These are phyloP conservation scores for Artomyces pyxidatus DNA, from an alignment of 768 basidiomycete species.

Conservation along the genomic window DNA sequence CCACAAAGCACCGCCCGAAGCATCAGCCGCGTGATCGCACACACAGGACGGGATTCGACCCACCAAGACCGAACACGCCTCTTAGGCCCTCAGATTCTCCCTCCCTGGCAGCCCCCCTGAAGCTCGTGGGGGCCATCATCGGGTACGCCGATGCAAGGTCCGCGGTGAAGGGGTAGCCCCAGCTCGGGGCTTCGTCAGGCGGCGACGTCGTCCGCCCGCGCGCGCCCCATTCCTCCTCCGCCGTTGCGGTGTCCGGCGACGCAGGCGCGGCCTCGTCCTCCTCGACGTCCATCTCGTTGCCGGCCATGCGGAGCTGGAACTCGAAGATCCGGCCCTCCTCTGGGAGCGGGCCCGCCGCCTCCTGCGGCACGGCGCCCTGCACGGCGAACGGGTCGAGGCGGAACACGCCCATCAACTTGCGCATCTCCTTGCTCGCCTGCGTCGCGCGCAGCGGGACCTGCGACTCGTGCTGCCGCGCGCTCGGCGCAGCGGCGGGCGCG, in stretches of 20 bases:
- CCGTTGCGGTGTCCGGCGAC: conserved; percentile 7
- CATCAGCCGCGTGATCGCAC: no score
- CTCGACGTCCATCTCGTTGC: no score
- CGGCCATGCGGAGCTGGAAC: conserved; percentile 12
- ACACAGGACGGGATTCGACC: neutral
- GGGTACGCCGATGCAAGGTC: conserved; percentile 13
- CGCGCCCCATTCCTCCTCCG: conserved; percentile 9
- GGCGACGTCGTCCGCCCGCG: conserved; percentile 7
- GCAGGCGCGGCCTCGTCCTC: no score
- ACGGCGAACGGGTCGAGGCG: conserved; percentile 66
- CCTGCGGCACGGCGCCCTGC: conserved; percentile 16
- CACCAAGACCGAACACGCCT: conserved; percentile 9
- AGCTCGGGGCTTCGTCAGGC: conserved; percentile 4
- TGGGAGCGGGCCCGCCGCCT: conserved; percentile 15
- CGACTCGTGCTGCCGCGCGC: conserved; percentile 9
- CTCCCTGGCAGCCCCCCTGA: conserved; percentile 5
- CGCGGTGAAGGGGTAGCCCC: conserved; percentile 12
- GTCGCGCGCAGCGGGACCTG: conserved; percentile 68
- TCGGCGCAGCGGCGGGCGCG: conserved; percentile 10
- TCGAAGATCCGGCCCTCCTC: conserved; percentile 16
- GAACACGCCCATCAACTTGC: conserved; percentile 70
- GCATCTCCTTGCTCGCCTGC: conserved; percentile 62
- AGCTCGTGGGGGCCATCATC: conserved; percentile 8
- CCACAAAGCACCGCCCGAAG: no score
- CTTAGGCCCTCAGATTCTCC: no score